Evolutionary conservation across 768 basidiomycete genomes (phyloP).

Genomic region (Tubosaeta brunneosetosa): DNA sequence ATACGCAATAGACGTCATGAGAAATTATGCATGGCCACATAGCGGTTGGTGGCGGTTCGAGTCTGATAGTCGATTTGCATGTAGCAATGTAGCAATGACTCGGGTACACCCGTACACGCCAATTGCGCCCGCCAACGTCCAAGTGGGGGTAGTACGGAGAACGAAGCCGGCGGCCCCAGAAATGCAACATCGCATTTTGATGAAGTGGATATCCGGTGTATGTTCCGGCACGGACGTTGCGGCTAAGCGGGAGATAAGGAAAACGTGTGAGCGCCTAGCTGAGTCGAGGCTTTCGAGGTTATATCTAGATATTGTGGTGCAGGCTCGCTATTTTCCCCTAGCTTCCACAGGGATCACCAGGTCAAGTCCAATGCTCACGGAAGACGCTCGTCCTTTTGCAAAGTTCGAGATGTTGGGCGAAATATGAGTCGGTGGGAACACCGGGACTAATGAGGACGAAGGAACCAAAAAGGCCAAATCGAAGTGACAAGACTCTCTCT

Average conservation of each 20-base stretch:
- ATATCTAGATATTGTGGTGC: not conserved
- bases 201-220: not conserved
- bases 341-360: not conserved
- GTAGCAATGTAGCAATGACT: too few relatives aligned
- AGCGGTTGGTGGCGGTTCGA: not conserved
- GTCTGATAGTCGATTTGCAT: not conserved
- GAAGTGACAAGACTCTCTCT: not conserved
- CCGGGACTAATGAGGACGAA: not conserved
- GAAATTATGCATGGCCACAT: not conserved
- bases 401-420: not conserved
- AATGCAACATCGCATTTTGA: not conserved
- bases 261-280: not conserved
- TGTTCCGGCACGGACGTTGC: not conserved
- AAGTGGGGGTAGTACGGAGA: not conserved
- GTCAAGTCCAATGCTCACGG: not conserved
- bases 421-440: not conserved
- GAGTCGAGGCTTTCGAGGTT: not conserved
- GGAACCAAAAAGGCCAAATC: not conserved
- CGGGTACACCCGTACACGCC: too few relatives aligned
- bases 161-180: not conserved
- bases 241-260: not conserved
- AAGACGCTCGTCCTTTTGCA: not conserved
- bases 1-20: not conserved
- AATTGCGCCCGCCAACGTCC: not conserved
- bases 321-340: not conserved